phyloP scores from a whole-genome alignment of 192 early-diverging fungal genomes.

The Pilobolus umbonatus region DNA sequence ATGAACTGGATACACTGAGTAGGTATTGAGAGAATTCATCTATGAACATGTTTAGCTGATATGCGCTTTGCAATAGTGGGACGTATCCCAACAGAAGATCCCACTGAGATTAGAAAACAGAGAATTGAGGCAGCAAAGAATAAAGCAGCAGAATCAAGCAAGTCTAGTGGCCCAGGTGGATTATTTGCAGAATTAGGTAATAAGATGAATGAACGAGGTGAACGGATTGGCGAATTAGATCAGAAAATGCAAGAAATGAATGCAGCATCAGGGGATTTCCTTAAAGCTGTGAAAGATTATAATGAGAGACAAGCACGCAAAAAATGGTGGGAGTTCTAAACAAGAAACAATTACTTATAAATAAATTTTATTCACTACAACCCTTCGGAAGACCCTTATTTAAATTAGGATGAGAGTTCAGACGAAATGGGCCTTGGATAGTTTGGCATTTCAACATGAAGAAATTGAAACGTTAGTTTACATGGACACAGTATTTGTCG shows the following conservation, averaged over 20 bases:
- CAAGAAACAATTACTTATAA: too few species aligned
- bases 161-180: conserved; percentile 9
- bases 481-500: too few species aligned
- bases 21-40: too few species aligned
- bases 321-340: conserved; percentile 64
- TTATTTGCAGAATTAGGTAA: conserved; percentile 33
- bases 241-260: conserved; percentile 54
- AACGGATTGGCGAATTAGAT: conserved; percentile 51
- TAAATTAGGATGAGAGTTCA: too few species aligned
- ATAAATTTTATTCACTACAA: too few species aligned
- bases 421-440: too few species aligned
- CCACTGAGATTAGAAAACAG: conserved; percentile 16
- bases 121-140: conserved; percentile 5
- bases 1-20: conserved; percentile 30
- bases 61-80: conserved; percentile 1
- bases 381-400: too few species aligned
- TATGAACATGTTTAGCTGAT: neutral
- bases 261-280: conserved; percentile 49
- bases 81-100: neutral
- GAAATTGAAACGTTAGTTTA: too few species aligned
- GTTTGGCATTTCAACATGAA: too few species aligned
- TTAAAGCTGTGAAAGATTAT: conserved; percentile 50
- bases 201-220: conserved; percentile 63
- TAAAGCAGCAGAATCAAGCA: neutral
- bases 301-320: conserved; percentile 60